These are phyloP conservation scores for Rusavskia elegans DNA, from an alignment of 495 filamentous ascomycete species.

Conservation along the genomic window DNA sequence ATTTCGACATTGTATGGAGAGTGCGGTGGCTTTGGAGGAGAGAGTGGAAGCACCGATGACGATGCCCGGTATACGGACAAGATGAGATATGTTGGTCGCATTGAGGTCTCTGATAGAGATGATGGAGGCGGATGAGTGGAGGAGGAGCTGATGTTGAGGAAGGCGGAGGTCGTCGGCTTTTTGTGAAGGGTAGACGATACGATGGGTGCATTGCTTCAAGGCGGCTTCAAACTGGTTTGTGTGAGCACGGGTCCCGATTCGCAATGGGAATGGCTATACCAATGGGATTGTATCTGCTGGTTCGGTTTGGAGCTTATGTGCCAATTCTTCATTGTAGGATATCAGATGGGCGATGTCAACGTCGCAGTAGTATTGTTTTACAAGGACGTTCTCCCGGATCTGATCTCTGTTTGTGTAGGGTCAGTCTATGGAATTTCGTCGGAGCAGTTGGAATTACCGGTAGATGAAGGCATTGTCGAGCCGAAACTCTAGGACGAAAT, in stretches of 20 bases:
- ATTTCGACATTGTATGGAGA: conserved; percentile 78
- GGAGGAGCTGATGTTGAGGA: conserved; percentile 86
- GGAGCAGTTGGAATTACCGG: conserved; percentile 36
- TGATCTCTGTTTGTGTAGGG: conserved; percentile 50
- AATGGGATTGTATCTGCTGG: conserved; percentile 86
- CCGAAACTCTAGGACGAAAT: conserved; percentile 89
- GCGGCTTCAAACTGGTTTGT: conserved; percentile 68
- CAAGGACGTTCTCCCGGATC: conserved; percentile 84
- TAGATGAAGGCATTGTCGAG: conserved; percentile 95
- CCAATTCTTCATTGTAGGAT: conserved; percentile 91
- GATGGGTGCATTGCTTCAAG: conserved; percentile 75
- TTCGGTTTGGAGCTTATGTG: conserved; percentile 77
- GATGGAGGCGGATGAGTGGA: conserved; percentile 80
- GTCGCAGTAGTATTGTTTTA: conserved; percentile 93
- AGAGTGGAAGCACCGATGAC: conserved; percentile 95
- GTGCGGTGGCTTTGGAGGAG: conserved; percentile 80
- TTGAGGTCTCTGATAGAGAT: conserved; percentile 90
- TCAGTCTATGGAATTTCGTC: not conserved
- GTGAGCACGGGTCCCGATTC: conserved; percentile 2
- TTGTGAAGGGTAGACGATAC: conserved; percentile 73
- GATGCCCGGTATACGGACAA: conserved; percentile 93
- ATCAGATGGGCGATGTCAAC: conserved; percentile 94
- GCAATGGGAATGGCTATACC: conserved; percentile 28
- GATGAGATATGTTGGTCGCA: conserved; percentile 81
- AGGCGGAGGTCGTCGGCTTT: conserved; percentile 46